Conservation (phyloP, 805 yeast genomes). For the Starmerella bacillaris region DNA sequence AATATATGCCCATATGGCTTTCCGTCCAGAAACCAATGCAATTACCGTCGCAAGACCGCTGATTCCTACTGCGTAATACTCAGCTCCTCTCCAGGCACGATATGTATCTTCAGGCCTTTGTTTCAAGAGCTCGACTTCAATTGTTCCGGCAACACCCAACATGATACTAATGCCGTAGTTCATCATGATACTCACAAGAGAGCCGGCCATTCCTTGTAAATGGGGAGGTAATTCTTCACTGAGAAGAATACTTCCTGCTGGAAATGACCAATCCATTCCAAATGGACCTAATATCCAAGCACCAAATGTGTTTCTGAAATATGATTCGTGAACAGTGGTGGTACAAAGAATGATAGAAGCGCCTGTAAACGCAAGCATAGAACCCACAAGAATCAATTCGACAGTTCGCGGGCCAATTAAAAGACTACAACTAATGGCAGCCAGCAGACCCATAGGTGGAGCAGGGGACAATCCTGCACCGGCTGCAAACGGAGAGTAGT, state of each 20-base stretch:
- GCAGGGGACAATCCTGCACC: constrained; percentile 32
- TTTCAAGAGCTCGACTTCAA: constrained; percentile 30
- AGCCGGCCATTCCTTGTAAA: constrained; percentile 65
- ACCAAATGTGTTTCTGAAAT: constrained; percentile 40
- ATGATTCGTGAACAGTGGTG: constrained; percentile 40
- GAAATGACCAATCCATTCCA: constrained; percentile 67
- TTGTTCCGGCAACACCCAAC: constrained; percentile 51
- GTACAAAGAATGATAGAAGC: constrained; percentile 38
- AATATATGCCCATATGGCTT: constrained; percentile 1
- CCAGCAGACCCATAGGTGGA: constrained; percentile 36
- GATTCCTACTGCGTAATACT: constrained; percentile 44
- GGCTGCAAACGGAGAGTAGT: constrained; percentile 30
- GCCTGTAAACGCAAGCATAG: constrained; percentile 38
- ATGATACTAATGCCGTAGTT: constrained; percentile 55
- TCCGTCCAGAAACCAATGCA: constrained; percentile 1
- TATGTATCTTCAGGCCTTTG: constrained; percentile 20
- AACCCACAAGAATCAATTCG: constrained; percentile 31
- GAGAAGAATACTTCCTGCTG: constrained; percentile 47
- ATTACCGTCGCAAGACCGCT: constrained; percentile 31
- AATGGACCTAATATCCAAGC: constrained; percentile 38
- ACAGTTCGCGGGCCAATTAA: constrained; percentile 33
- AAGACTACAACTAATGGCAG: constrained; percentile 36
- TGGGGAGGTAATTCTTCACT: constrained; percentile 40
- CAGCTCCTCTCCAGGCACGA: constrained; percentile 37
- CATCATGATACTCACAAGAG: constrained; percentile 47